These are phyloP conservation scores for Penicillium rolfsii DNA, from an alignment of 2,329 filamentous ascomycete species.

Conservation along the genomic window DNA sequence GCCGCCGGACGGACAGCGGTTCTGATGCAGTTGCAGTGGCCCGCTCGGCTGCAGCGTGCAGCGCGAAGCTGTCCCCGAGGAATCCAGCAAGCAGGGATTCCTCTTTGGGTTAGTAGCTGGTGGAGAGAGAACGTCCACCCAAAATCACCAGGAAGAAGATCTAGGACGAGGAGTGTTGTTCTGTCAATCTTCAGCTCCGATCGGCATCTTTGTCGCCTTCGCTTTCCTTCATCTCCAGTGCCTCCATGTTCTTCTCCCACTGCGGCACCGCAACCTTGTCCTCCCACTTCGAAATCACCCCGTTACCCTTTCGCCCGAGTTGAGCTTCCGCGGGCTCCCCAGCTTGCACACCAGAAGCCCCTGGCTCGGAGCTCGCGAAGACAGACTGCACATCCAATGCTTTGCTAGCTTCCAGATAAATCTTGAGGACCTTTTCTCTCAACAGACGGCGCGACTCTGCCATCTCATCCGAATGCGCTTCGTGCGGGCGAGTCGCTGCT, in stretches of 20 bases:
- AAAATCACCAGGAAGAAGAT: neutral
- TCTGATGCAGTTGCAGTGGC: conserved; percentile 13
- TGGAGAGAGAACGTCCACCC: neutral
- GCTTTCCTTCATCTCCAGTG: conserved; percentile 39
- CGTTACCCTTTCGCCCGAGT: conserved; percentile 36
- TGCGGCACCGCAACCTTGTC: conserved; percentile 33
- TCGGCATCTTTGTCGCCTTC: conserved; percentile 19
- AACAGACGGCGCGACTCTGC: conserved; percentile 41
- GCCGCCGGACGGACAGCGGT: conserved; percentile 14
- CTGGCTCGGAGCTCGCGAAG: conserved; percentile 56
- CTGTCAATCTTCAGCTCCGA: conserved; percentile 27
- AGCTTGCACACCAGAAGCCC: conserved; percentile 13
- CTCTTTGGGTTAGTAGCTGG: conserved; percentile 6
- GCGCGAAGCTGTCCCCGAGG: conserved; percentile 2
- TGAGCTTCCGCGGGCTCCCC: conserved; percentile 35
- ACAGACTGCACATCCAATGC: conserved; percentile 66
- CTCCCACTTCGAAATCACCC: conserved; percentile 38
- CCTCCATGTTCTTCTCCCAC: conserved; percentile 47
- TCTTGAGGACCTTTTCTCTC: conserved; percentile 37
- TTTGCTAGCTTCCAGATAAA: conserved; percentile 52
- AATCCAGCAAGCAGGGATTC: conserved; percentile 2
- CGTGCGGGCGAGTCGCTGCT: neutral
- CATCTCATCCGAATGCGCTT: neutral
- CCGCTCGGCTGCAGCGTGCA: conserved; percentile 13
- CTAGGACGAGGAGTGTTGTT: neutral